These are phyloP conservation scores for Arthrobotrys musiformis DNA, from an alignment of 2,329 filamentous ascomycete genomes.

Conservation along the genomic window DNA sequence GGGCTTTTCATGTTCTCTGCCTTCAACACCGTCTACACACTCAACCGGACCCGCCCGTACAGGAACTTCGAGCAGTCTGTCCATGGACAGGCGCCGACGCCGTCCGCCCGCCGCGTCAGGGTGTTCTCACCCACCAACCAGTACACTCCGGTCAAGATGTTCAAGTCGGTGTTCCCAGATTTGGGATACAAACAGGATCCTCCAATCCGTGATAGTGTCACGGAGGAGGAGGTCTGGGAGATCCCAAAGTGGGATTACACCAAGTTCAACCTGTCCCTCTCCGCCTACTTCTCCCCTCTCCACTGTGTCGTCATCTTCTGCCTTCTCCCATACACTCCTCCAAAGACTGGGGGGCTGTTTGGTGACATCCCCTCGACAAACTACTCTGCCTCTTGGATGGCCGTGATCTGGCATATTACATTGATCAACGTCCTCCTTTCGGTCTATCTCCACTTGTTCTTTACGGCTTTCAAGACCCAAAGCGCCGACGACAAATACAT, in stretches of 20 bases:
- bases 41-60: constrained; percentile 84
- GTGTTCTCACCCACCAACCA: constrained; percentile 84
- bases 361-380: constrained; percentile 59
- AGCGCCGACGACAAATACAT: constrained; percentile 84
- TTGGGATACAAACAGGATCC: constrained; percentile 60
- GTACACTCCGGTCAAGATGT: constrained; percentile 79
- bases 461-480: constrained; percentile 81
- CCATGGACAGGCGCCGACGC: constrained; percentile 74
- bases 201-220: constrained; percentile 76
- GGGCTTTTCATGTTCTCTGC: constrained; percentile 74
- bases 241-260: constrained; percentile 92
- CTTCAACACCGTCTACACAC: constrained; percentile 82
- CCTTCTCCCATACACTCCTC: constrained; percentile 76
- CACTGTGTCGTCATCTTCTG: constrained; percentile 92
- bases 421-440: constrained; percentile 79
- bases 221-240: constrained; percentile 86
- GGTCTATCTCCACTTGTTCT: constrained; percentile 78
- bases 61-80: constrained; percentile 89
- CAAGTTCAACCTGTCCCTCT: constrained; percentile 81
- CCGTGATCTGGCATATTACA: constrained; percentile 86
- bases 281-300: constrained; percentile 91
- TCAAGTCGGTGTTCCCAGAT: constrained; percentile 74
- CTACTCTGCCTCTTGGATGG: constrained; percentile 82
- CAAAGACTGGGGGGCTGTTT: constrained; percentile 20
- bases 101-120: constrained; percentile 86